Conservation (phyloP, 2,329 filamentous ascomycete species). For the Curvularia eragrostidis region DNA sequence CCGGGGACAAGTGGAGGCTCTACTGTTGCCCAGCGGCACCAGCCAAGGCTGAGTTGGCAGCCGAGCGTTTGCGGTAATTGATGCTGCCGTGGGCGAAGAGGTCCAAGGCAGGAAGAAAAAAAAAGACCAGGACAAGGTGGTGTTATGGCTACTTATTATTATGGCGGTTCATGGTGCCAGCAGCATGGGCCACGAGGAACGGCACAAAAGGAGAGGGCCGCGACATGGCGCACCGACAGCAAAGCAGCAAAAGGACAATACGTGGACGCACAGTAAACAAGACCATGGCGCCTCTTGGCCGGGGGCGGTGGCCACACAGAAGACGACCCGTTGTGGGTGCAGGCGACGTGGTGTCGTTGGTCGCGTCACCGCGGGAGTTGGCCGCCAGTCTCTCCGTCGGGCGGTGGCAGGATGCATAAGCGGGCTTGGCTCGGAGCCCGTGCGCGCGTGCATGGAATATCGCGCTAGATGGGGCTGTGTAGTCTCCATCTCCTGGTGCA, state of each 20-base stretch:
- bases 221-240: neutral
- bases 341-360: conserved; percentile 3
- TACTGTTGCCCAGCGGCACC: conserved; percentile 4
- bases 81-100: conserved; percentile 5
- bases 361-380: neutral
- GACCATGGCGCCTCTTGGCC: neutral
- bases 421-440: conserved; percentile 4
- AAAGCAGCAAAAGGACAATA: neutral
- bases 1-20: conserved; percentile 9
- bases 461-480: conserved; percentile 13
- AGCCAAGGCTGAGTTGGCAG: conserved; percentile 23
- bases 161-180: neutral
- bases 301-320: neutral
- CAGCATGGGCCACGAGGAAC: neutral
- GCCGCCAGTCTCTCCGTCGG: neutral
- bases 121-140: conserved; percentile 18
- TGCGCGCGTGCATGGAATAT: conserved; percentile 2
- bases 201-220: neutral
- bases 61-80: conserved; percentile 5
- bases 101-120: conserved; percentile 8
- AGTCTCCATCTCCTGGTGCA: conserved; percentile 9
- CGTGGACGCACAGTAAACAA: neutral
- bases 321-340: neutral
- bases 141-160: neutral
- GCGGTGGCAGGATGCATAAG: neutral